Percentiles rank a stretch among this genome's conserved stretches.
These are phyloP conservation scores for Metahyphopichia silvanorum DNA, from an alignment of 805 yeast genomes.

Conservation along the genomic window DNA sequence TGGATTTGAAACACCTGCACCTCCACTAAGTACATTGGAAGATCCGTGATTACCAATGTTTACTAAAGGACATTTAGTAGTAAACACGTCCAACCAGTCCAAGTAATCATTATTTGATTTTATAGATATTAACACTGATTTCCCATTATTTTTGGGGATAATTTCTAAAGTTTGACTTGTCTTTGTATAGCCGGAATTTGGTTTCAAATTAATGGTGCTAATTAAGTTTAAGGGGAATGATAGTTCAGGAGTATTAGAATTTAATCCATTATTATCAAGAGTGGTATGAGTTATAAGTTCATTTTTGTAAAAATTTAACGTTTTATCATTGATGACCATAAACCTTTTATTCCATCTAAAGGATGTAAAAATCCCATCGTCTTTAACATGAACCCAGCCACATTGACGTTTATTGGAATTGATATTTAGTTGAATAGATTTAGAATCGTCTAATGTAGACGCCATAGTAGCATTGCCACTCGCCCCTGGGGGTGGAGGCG, in stretches of 20 bases:
- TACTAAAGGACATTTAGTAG: slow-evolving; percentile 68
- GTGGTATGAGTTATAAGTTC: slow-evolving; percentile 38
- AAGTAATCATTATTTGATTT: slow-evolving; percentile 77
- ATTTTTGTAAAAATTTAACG: slow-evolving; percentile 69
- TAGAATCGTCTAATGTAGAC: slow-evolving; percentile 2
- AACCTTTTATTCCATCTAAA: slow-evolving; percentile 92
- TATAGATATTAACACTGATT: slow-evolving; percentile 69
- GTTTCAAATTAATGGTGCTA: slow-evolving; percentile 55
- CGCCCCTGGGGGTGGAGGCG: slow-evolving; percentile 41
- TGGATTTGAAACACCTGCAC: slow-evolving; percentile 76
- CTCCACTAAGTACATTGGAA: slow-evolving; percentile 15
- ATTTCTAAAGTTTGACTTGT: slow-evolving; percentile 70
- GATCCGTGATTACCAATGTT: slow-evolving; percentile 25
- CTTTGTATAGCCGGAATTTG: slow-evolving; percentile 40
- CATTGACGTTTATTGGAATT: slow-evolving; percentile 36
- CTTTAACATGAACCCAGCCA: slow-evolving; percentile 92
- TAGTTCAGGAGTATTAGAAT: slow-evolving; percentile 25
- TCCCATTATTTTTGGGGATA: slow-evolving; percentile 49
- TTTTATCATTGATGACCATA: slow-evolving; percentile 72
- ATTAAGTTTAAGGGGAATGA: slow-evolving; percentile 38
- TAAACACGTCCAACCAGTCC: slow-evolving; percentile 88
- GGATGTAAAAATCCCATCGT: slow-evolving; percentile 78
- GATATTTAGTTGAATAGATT: slow-evolving; percentile 12
- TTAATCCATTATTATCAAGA: slow-evolving; percentile 35
- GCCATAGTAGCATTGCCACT: not conserved